These are phyloP conservation scores for Hygrocybe punicea DNA, from an alignment of 768 basidiomycete genomes.

Conservation along the genomic window DNA sequence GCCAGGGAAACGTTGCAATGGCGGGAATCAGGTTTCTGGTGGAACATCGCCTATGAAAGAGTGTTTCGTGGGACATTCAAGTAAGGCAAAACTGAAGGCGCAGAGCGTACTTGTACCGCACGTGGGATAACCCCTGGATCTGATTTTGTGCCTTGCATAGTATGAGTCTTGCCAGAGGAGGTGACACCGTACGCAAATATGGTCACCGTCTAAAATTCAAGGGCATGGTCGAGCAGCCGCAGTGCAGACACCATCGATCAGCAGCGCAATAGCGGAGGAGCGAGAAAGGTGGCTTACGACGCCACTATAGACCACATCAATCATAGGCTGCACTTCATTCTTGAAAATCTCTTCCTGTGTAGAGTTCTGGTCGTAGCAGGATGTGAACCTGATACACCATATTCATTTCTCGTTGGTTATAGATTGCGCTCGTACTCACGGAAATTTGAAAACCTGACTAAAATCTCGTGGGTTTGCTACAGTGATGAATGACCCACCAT, in stretches of 20 bases:
- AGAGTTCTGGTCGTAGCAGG: constrained; percentile 68
- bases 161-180: constrained; percentile 88
- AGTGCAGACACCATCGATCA: constrained; percentile 7
- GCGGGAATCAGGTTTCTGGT: constrained; percentile 40
- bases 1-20: constrained; percentile 46
- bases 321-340: constrained; percentile 70
- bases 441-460: constrained; percentile 73
- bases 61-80: neutral
- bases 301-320: constrained; percentile 75
- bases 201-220: constrained; percentile 73
- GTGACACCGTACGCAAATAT: constrained; percentile 91
- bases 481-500: constrained; percentile 47
- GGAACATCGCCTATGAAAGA: constrained; percentile 53
- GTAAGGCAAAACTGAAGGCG: neutral
- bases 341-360: constrained; percentile 76
- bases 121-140: constrained; percentile 87
- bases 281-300: constrained; percentile 47
- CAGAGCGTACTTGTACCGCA: constrained; percentile 57
- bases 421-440: constrained; percentile 41
- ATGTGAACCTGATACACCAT: constrained; percentile 54
- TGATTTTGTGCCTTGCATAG: constrained; percentile 76
- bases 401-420: too few relatives aligned
- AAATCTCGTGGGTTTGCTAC: constrained; percentile 70
- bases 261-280: neutral
- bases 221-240: too few relatives aligned